Evolutionary conservation across 805 yeast genomes (phyloP).

Genomic region (Candida sonorensis): DNA sequence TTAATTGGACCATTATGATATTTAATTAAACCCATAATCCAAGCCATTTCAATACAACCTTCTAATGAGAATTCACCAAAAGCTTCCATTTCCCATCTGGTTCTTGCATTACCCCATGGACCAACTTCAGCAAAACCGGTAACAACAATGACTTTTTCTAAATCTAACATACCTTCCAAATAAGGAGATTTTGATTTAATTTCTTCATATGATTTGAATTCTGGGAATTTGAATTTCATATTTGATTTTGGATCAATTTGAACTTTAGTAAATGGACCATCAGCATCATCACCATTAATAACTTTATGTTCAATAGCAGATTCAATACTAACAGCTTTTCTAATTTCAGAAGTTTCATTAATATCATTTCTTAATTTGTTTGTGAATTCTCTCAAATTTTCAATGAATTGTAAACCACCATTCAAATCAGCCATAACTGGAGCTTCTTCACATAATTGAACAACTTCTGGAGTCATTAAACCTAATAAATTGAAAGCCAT

Average conservation of each 20-base stretch:
- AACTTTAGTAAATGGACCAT: slow-evolving; percentile 73
- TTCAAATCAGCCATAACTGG: slow-evolving; percentile 98
- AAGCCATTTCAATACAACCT: slow-evolving; percentile 98
- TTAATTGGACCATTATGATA: slow-evolving; percentile 88
- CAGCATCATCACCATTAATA: slow-evolving; percentile 83
- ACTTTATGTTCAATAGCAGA: slow-evolving; percentile 81
- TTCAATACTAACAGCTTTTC: slow-evolving; percentile 94
- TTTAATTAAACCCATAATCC: slow-evolving; percentile 98
- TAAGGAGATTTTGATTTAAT: slow-evolving; percentile 64
- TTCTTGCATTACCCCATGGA: slow-evolving; percentile 99
- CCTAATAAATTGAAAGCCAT: slow-evolving; percentile 99
- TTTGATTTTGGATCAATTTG: slow-evolving; percentile 90
- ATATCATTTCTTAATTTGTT: slow-evolving; percentile 70
- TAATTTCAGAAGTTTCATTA: slow-evolving; percentile 78
- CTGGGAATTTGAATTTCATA: slow-evolving; percentile 91
- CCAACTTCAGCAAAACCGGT: slow-evolving; percentile 99
- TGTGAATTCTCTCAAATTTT: slow-evolving; percentile 85
- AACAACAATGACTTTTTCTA: slow-evolving; percentile 87
- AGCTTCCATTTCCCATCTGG: slow-evolving; percentile 99
- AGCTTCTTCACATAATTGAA: slow-evolving; percentile 79
- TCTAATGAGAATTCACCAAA: slow-evolving; percentile 90
- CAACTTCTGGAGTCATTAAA: slow-evolving; percentile 79
- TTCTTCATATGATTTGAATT: slow-evolving; percentile 67
- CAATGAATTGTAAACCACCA: slow-evolving; percentile 95
- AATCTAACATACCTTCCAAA: slow-evolving; percentile 84